Evolutionary conservation across 139 green algal genomes (phyloP).

Genomic region (Mesotaenium endlicherianum): DNA sequence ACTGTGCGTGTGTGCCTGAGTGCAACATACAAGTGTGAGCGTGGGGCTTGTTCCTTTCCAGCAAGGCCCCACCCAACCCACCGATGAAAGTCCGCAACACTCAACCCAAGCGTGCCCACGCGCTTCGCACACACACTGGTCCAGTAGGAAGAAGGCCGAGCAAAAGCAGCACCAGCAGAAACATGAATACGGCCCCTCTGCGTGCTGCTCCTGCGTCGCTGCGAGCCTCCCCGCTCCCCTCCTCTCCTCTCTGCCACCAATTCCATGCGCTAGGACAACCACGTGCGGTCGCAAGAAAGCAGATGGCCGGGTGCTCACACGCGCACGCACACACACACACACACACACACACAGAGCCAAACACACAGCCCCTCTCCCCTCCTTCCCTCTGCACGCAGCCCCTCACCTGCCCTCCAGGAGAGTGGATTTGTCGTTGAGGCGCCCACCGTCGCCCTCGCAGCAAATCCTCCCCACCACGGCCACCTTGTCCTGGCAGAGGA

Average conservation of each 20-base stretch:
- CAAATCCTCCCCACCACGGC: slow-evolving; percentile 51
- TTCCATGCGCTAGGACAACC: neutral
- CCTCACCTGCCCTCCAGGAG: slow-evolving; percentile 47
- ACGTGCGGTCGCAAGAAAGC: neutral
- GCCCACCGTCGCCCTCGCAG: slow-evolving; percentile 48
- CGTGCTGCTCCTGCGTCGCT: too few species aligned
- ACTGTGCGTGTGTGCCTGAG: too few species aligned
- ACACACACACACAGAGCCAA: neutral
- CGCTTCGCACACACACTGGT: too few species aligned
- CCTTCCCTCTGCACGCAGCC: neutral
- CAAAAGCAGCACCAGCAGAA: too few species aligned
- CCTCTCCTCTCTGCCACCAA: neutral
- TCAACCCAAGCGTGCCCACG: too few species aligned
- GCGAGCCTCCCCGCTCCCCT: neutral
- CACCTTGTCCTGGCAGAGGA: slow-evolving; percentile 21
- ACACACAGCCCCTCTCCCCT: neutral
- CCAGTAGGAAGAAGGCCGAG: too few species aligned
- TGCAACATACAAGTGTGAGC: too few species aligned
- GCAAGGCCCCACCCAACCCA: too few species aligned
- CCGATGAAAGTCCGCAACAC: too few species aligned
- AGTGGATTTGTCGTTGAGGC: slow-evolving; percentile 52
- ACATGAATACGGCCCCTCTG: too few species aligned
- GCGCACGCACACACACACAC: neutral
- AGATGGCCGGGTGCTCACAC: neutral
- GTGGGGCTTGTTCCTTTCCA: too few species aligned